Evolutionary conservation across 1,284 basidiomycete genomes (phyloP).

Genomic region (Ustilago crameri): DNA sequence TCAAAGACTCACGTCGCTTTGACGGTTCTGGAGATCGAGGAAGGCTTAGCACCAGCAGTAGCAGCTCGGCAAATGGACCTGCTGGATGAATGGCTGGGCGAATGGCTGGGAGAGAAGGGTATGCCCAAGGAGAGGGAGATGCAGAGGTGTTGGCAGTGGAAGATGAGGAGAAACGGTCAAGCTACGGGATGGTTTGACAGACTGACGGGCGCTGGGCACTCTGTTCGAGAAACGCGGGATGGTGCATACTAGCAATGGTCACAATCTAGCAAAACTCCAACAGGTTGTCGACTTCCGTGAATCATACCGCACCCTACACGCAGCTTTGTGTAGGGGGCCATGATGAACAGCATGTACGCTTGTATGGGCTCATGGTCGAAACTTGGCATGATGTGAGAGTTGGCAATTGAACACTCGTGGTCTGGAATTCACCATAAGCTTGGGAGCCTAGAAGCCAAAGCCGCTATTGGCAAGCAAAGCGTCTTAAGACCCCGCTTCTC

Average conservation of each 20-base stretch:
- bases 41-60: constrained; percentile 27
- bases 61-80: constrained; percentile 33
- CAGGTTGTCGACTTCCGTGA: no score
- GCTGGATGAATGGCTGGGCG: constrained; percentile 22
- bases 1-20: constrained; percentile 25
- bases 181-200: constrained; percentile 30
- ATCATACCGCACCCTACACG: no score
- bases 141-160: constrained; percentile 38
- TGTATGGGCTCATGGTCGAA: no score
- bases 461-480: no score
- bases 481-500: no score
- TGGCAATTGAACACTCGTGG: no score
- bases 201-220: background rate
- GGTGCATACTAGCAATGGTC: background rate
- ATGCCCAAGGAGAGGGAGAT: constrained; percentile 20
- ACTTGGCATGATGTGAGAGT: no score
- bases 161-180: constrained; percentile 33
- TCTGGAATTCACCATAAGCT: no score
- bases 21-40: constrained; percentile 40
- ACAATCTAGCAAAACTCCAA: no score
- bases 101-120: constrained; percentile 25
- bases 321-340: no score
- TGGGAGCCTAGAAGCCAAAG: no score
- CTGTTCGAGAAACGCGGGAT: background rate
- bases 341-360: no score